Base-by-base conservation (phyloP, 305 asterid genomes). In the Caryopteris hybrid region DNA sequence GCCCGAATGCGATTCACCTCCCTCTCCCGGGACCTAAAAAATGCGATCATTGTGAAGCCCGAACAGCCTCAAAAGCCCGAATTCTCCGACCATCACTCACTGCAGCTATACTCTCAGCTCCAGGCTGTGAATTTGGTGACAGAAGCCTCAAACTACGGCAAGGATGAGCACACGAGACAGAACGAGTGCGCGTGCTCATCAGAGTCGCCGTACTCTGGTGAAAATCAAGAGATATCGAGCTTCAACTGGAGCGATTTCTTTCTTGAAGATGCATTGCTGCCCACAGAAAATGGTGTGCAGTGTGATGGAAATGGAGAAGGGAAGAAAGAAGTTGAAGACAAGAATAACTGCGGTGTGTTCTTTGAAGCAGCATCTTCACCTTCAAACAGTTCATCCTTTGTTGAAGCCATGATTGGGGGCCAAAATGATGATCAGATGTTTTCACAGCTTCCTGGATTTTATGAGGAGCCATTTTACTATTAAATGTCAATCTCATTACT, bases 161-260 rank as follows among this genome's bases (percentile, higher is more conserved):
- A 27, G 18, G 46, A 36, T 4, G 41, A 45, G 6, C 18, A 50
- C 18, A 68, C 5, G 52, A 41, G 17, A 12, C 58, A 64, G 23
- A 38, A 39, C 0, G 74, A 79, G 5, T 67, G 76, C 25, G 58
- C 73, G 12, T 69, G 81, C 0, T 69, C 85, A 7, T 70, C 81
- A 0, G 78, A 72, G 21, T 76, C 84, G 5, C 74, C 80, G 0
- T 63, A 77, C n/a, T 72, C 76, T 9, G 39, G 70, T 5, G 14
- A 53, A 8, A 78, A 71, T 53, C 86, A 79, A 33, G 86, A 71
- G 41, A 34, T 27, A 8, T 48, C 83, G 13, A 68, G 84, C 69
- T 86, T 88, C 52, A 80, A 80, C 45, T 88, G 97, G 98, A 79
- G 89, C 9, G 97, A 93, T 58, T 90, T 86, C 73, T 93, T 93